Evolutionary conservation across 2,329 filamentous ascomycete genomes (phyloP), one percentile per base, ranked within the genome.

Genomic region (Botrytis aclada): DNA sequence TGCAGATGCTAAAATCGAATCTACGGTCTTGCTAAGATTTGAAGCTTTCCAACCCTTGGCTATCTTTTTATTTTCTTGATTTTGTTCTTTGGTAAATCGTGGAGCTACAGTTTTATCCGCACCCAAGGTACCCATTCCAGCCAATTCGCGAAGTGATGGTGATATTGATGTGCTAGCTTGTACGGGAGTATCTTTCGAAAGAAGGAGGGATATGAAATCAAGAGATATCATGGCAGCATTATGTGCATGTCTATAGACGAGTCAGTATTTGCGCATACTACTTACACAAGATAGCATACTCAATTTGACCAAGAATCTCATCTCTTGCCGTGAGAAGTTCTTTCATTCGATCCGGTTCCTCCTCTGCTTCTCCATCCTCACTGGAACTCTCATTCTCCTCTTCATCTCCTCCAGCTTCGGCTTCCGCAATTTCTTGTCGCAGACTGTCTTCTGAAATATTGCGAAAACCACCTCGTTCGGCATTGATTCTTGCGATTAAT

Each of bases 151-250:
- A 32, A 97, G 84, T 32, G 85, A 86, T 22, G 88, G 86, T 1
- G 92, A 94, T 75, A 97, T 87, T 7, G 93, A 93, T 64, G 85
- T 82, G 77, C 89, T 86, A 8, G 91, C 93, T 76, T 91, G 88
- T 14, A 87, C 88, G 0, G 93, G 92, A n/a, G 86, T 86, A 79
- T 96, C 89, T 81, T 94, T 95, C n/a, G 93, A 93, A 25, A 96
- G 85, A 1, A 97, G 86, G 10, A 97, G 87, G 43, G 94, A 97
- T 72, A 97, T 84, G 78, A 95, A 93, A 81, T 97, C 93, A 78
- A 97, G 88, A 10, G 91, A 89, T 74, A 93, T 86, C 80, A 92
- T 85, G 58, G 90, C 87, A 71, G 89, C 87, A 76, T 91, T 88
- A 72, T 88, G 85, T 78, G 83, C 81, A 83, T 86, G 79, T 43